Evolutionary conservation across 257 asterid genomes (phyloP), one percentile per base, ranked within the genome.

Genomic region (Eustoma russellianum): DNA sequence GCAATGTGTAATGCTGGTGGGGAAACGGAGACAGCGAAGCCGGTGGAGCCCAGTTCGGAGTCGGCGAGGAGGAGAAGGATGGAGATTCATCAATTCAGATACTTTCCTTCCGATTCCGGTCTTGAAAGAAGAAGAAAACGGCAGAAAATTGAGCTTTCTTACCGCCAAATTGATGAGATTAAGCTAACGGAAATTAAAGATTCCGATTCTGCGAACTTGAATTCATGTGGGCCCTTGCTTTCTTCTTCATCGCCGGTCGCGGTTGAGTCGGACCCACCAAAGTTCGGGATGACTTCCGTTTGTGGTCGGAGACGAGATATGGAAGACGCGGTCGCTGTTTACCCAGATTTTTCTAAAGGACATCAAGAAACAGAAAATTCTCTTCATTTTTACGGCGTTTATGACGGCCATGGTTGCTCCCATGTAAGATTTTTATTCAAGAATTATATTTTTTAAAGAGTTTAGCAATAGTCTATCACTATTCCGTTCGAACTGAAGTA

Each of bases 371-470:
- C 0, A 14, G 63, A 71, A 0, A 9, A 33, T 12, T 72, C 65
- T 10, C 56, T 77, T 46, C 90, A 92, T 62, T 88, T 80, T 65
- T 88, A 55, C 50, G 99, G 95, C 5, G 95, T 92, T 2, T 92
- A 88, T 51, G 99, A 92, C 41, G 99, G 99, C 38, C 99, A 92
- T 53, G 99, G 99, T 50, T 92, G 99, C 86, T 92, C 99, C 6
- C 99, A 92, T 72, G 99, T 88, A 65, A 60, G 77, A 9, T 18
- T 6, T 1, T 45, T 12, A 46, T 8, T 14, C 3, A 5, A 41
- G n/a, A 38, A 38, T 38, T 1, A 3, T n/a, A n/a, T n/a, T n/a
- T n/a, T n/a, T n/a, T n/a, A n/a, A n/a, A n/a, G n/a, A n/a, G n/a
- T n/a, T n/a, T n/a, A n/a, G n/a, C n/a, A n/a, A n/a, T n/a, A n/a